Percentiles rank a stretch among this genome's conserved stretches.
phyloP scores from a whole-genome alignment of 129 eudicot species.

The Tanacetum coccineum region DNA sequence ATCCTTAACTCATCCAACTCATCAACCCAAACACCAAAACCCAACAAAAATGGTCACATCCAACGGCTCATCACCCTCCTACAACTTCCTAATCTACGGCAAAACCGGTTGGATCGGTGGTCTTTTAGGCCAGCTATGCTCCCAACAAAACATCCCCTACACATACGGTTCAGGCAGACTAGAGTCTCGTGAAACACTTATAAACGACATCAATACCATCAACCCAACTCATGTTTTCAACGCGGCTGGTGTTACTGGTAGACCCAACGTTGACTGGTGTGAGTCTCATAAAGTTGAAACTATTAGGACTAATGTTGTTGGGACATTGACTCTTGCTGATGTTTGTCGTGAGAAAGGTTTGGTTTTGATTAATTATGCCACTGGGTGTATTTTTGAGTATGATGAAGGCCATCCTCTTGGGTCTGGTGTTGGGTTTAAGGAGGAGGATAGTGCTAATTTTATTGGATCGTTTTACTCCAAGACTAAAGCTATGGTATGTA shows the following conservation, averaged over 20 bases:
- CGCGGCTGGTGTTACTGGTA: constrained; percentile 74
- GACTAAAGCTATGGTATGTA: constrained; percentile 82
- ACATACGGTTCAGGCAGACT: constrained; percentile 63
- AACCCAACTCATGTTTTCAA: constrained; percentile 63
- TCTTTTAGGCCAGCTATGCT: constrained; percentile 50
- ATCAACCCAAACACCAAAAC: neutral
- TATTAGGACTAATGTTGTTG: constrained; percentile 61
- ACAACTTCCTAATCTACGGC: constrained; percentile 65
- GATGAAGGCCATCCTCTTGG: constrained; percentile 51
- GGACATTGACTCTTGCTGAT: constrained; percentile 68
- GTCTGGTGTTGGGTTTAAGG: constrained; percentile 71
- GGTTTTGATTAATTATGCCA: constrained; percentile 58
- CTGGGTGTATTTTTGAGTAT: constrained; percentile 73
- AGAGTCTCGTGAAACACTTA: constrained; percentile 45
- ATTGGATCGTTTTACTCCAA: constrained; percentile 73
- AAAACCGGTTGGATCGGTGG: constrained; percentile 34
- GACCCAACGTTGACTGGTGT: constrained; percentile 83
- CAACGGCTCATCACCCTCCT: constrained; percentile 28
- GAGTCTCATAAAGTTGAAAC: constrained; percentile 70
- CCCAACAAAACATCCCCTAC: constrained; percentile 41
- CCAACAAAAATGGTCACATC: constrained; percentile 34
- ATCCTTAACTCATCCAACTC: neutral
- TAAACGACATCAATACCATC: constrained; percentile 42
- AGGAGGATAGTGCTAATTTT: constrained; percentile 69
- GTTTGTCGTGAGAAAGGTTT: constrained; percentile 61